A percentile compares a stretch with the other conserved stretches of the same genome.
Evolutionary conservation across 345 rosid genomes (phyloP).

Genomic region (Gossypium australe): DNA sequence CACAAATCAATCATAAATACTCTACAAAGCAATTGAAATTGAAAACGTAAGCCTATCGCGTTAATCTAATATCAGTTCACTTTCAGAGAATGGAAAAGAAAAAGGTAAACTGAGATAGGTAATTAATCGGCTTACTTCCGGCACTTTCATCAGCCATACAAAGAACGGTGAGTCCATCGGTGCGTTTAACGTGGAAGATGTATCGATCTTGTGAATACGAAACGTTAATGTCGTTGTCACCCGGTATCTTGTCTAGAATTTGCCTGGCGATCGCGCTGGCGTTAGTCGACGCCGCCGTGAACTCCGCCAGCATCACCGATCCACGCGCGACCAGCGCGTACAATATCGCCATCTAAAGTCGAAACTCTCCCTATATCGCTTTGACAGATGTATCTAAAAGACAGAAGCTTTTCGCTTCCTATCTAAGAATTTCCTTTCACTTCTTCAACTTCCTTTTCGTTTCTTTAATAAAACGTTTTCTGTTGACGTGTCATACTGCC

Average conservation of each 20-base stretch:
- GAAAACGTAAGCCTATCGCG: background rate
- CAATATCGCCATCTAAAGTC: slow-evolving; percentile 61
- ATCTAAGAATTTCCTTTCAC: background rate
- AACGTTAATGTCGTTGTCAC: slow-evolving; percentile 61
- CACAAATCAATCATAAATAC: too few species aligned
- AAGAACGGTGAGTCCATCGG: slow-evolving; percentile 96
- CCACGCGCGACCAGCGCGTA: slow-evolving; percentile 90
- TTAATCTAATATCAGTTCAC: background rate
- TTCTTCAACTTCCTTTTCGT: background rate
- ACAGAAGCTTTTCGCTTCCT: background rate
- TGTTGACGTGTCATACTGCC: too few species aligned
- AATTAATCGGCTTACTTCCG: slow-evolving; percentile 47
- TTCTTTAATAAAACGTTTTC: background rate
- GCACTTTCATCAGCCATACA: slow-evolving; percentile 96
- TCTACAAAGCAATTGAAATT: background rate
- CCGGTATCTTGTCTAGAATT: slow-evolving; percentile 81
- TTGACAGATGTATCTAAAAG: background rate
- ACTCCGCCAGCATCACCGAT: slow-evolving; percentile 87
- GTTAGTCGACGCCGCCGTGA: slow-evolving; percentile 64
- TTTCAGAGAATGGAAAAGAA: too few species aligned
- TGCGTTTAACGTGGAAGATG: slow-evolving; percentile 86
- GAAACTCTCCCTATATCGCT: background rate
- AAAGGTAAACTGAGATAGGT: background rate
- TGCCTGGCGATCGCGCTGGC: slow-evolving; percentile 75
- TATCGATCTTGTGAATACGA: slow-evolving; percentile 94